Percentiles rank a stretch among this genome's conserved stretches.
phyloP scores from a whole-genome alignment of 176 grass and related monocot species.

The Avena atlantica region DNA sequence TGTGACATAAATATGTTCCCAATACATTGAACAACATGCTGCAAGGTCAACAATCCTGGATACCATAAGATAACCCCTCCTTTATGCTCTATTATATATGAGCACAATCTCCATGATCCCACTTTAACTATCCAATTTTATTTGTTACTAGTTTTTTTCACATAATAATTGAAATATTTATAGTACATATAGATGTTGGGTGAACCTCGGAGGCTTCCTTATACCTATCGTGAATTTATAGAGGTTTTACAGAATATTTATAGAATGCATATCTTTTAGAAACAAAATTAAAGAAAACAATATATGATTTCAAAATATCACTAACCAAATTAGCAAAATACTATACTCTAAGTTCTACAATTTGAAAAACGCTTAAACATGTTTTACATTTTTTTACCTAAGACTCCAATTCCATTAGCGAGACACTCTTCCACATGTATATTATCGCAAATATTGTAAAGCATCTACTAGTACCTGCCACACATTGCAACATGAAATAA shows the following conservation, averaged over 20 bases:
- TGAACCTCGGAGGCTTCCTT: background rate
- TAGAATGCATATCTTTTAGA: background rate
- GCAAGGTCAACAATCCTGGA: background rate
- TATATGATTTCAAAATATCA: background rate
- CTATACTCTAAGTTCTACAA: background rate
- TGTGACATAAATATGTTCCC: background rate
- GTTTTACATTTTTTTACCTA: no score
- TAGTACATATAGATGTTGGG: background rate
- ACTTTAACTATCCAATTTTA: background rate
- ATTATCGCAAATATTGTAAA: background rate
- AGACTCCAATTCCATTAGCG: no score
- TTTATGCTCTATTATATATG: background rate
- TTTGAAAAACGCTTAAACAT: no score
- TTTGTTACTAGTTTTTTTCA: background rate
- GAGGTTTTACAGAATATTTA: background rate
- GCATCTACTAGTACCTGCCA: background rate
- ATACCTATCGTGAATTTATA: background rate
- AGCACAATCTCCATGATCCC: background rate
- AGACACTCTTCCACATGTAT: no score
- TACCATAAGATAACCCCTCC: background rate
- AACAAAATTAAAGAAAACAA: background rate
- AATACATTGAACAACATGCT: background rate
- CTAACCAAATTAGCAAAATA: background rate
- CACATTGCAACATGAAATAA: no score
- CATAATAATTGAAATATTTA: background rate